phyloP scores from a whole-genome alignment of 768 basidiomycete species.

The Plicaturopsis crispa region DNA sequence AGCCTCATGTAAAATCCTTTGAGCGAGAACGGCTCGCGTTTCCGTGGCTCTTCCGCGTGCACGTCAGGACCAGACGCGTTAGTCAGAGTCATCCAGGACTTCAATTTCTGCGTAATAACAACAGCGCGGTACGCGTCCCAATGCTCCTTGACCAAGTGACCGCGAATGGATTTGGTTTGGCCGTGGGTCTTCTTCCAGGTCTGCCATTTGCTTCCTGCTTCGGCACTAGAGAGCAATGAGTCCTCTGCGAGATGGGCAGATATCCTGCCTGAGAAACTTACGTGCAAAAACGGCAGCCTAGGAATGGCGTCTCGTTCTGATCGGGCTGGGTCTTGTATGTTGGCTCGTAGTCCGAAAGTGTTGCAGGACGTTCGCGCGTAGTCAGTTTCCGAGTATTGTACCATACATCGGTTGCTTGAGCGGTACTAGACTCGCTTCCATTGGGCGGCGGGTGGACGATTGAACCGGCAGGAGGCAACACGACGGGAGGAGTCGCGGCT shows the following conservation, averaged over 20 bases:
- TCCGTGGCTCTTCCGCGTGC: too few species aligned
- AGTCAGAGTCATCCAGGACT: slow-evolving; percentile 10
- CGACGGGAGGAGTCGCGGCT: too few species aligned
- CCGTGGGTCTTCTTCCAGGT: slow-evolving; percentile 12
- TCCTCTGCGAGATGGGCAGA: neutral
- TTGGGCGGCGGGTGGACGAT: too few species aligned
- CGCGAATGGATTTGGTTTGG: slow-evolving; percentile 8
- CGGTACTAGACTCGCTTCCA: too few species aligned
- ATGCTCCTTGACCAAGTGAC: slow-evolving; percentile 8
- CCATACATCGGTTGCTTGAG: too few species aligned
- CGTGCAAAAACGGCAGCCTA: slow-evolving; percentile 1
- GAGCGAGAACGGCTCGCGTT: slow-evolving; percentile 11
- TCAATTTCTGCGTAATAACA: slow-evolving; percentile 8
- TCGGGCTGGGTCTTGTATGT: neutral
- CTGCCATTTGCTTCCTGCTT: slow-evolving; percentile 3
- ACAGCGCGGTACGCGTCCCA: slow-evolving; percentile 5
- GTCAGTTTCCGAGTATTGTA: too few species aligned
- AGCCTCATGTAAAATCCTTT: slow-evolving; percentile 15
- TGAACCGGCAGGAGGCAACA: too few species aligned
- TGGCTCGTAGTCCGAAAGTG: neutral
- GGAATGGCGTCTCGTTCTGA: neutral
- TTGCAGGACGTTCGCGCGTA: too few species aligned
- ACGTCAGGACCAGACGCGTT: too few species aligned
- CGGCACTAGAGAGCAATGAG: neutral
- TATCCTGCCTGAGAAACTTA: neutral